These are phyloP conservation scores for Eutrema salsugineum DNA, from an alignment of 441 rosid species.

Conservation along the genomic window DNA sequence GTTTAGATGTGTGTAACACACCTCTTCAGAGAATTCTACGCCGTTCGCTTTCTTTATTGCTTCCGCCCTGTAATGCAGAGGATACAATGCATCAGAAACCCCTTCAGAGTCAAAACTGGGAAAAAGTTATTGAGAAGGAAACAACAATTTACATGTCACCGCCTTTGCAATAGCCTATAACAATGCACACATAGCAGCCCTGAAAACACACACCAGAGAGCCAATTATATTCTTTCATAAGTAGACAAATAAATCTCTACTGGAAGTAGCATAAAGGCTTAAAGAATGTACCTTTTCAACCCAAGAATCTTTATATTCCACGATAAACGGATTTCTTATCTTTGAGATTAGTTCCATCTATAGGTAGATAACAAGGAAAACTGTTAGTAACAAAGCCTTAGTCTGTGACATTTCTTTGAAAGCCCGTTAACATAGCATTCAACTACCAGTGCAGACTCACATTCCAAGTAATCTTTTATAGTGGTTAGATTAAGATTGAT, in stretches of 20 bases:
- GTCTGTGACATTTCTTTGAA: background rate
- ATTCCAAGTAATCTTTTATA: background rate
- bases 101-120: conserved; percentile 1
- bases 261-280: background rate
- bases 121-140: conserved; percentile 20
- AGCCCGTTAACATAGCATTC: background rate
- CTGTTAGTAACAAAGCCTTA: conserved; percentile 8
- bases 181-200: conserved; percentile 98
- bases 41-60: conserved; percentile 88
- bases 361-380: conserved; percentile 26
- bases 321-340: conserved; percentile 81
- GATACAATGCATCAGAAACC: conserved; percentile 13
- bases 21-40: conserved; percentile 74
- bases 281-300: conserved; percentile 70
- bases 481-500: background rate
- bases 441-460: background rate
- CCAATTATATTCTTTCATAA: background rate
- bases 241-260: background rate
- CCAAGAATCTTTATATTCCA: conserved; percentile 97
- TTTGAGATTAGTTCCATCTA: conserved; percentile 94
- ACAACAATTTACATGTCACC: conserved; percentile 81
- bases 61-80: conserved; percentile 65
- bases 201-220: conserved; percentile 33
- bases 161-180: conserved; percentile 93
- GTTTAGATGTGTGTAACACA: background rate